Evolutionary conservation across 768 basidiomycete genomes (phyloP), one percentile per base, ranked within the genome.

Genomic region (Collybiopsis luxurians): DNA sequence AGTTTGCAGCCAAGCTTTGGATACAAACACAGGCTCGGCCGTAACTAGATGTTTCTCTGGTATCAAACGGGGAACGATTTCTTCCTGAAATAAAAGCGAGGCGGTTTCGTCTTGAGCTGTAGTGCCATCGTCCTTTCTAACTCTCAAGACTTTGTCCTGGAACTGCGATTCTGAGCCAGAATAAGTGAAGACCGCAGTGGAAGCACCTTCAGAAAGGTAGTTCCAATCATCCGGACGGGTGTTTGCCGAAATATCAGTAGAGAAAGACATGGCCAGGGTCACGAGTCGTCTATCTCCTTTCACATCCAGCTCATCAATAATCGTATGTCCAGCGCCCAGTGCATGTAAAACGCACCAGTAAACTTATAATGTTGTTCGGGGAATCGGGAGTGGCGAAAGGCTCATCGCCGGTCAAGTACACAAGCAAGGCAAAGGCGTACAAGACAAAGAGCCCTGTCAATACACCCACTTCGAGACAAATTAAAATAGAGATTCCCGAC

Each of bases 121-220:
- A 52, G 55, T 9, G 43, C 38, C 19, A 42, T 36, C 27, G 62
- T 70, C 61, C 69, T 98, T 98, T 55, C 88, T 81, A 54, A 98
- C 73, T 10, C 95, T 83, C 24, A 98, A 76, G 1, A 91, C 88
- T 39, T 75, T 90, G 10, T 83, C 83, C 50, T 79, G 69, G 67
- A 87, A 88, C 7, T 68, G 56, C 2, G 79, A 68, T 60, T 82
- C 69, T 6, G 66, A 75, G 0, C 94, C 92, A 10, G 65, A 61
- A 66, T 95, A 96, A 7, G 90, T 84, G 70, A 95, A 92, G 15
- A 98, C 92, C 62, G 93, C 83, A 5, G 92, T 89, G 19, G 92
- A 89, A 19, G 90, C 92, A n/a, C 96, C 96, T 74, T 98, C 96
- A 0, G 92, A 87, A 21, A 93, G 73, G 67, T 98, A 98, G 60